A percentile compares a stretch with the other conserved stretches of the same genome.
Evolutionary conservation across 371 early-diverging fungal genomes (phyloP).

Genomic region (Parasitella parasitica): DNA sequence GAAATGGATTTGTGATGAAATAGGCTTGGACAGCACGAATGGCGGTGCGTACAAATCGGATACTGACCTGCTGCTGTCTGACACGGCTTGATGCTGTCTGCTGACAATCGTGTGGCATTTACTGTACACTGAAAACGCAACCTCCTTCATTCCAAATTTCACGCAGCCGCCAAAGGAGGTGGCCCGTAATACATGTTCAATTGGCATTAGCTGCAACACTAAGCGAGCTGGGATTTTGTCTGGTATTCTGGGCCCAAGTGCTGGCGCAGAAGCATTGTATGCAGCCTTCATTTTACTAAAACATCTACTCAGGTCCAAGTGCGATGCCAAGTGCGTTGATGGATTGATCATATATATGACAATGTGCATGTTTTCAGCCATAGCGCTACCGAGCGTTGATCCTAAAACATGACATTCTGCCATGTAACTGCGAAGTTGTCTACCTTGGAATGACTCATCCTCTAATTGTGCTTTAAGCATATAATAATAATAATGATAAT

Average conservation of each 20-base stretch:
- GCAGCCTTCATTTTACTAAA: constrained; percentile 49
- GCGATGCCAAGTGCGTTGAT: constrained; percentile 44
- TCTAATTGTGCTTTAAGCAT: constrained; percentile 22
- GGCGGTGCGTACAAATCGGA: constrained; percentile 53
- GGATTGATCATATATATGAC: constrained; percentile 66
- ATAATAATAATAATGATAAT: no score
- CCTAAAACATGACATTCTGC: constrained; percentile 55
- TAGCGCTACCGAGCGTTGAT: constrained; percentile 31
- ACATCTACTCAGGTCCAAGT: constrained; percentile 57
- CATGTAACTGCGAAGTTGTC: constrained; percentile 51
- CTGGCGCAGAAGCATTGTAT: not conserved
- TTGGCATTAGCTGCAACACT: constrained; percentile 58
- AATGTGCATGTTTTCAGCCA: constrained; percentile 38
- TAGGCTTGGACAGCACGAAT: constrained; percentile 51
- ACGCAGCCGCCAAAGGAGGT: constrained; percentile 54
- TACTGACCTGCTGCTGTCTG: not conserved
- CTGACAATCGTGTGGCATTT: constrained; percentile 49
- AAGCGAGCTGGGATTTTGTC: constrained; percentile 35
- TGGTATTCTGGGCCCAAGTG: not conserved
- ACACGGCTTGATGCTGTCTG: not conserved
- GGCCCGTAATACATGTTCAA: constrained; percentile 57
- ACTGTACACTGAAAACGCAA: constrained; percentile 64
- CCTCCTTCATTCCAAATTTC: constrained; percentile 58
- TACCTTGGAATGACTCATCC: constrained; percentile 37
- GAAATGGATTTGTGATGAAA: constrained; percentile 41